phyloP scores from a whole-genome alignment of 2,329 filamentous ascomycete genomes.

The Clarireedia hainanense region DNA sequence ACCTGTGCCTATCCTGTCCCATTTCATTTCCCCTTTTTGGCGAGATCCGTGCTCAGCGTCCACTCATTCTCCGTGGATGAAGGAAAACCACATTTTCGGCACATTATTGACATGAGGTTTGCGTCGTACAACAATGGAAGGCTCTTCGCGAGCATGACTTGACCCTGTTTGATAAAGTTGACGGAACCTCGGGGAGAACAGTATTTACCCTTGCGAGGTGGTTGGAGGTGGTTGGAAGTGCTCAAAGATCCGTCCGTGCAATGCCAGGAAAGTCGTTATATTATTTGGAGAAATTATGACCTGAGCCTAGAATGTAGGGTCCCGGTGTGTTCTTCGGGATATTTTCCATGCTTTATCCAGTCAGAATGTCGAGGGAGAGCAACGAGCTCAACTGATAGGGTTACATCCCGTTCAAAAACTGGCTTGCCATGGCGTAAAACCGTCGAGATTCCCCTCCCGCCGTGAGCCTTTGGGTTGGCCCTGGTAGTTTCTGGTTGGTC shows the following conservation, averaged over 20 bases:
- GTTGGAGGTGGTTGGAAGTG: not conserved
- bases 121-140: not conserved
- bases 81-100: not conserved
- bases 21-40: not conserved
- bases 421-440: no score
- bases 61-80: not conserved
- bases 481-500: no score
- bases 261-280: not conserved
- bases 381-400: no score
- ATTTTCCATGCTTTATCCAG: not conserved
- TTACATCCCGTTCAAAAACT: no score
- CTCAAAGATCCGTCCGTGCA: not conserved
- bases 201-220: not conserved
- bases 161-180: not conserved
- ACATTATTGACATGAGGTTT: not conserved
- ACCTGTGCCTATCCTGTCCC: no score
- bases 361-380: no score
- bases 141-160: not conserved
- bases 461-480: no score
- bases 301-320: not conserved
- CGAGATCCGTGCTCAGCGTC: not conserved
- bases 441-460: no score
- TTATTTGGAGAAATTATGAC: not conserved
- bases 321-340: no score
- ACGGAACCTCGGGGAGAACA: not conserved